These are phyloP conservation scores for Hypoxylon sp. DNA, from an alignment of 2,329 filamentous ascomycete genomes.

Conservation along the genomic window DNA sequence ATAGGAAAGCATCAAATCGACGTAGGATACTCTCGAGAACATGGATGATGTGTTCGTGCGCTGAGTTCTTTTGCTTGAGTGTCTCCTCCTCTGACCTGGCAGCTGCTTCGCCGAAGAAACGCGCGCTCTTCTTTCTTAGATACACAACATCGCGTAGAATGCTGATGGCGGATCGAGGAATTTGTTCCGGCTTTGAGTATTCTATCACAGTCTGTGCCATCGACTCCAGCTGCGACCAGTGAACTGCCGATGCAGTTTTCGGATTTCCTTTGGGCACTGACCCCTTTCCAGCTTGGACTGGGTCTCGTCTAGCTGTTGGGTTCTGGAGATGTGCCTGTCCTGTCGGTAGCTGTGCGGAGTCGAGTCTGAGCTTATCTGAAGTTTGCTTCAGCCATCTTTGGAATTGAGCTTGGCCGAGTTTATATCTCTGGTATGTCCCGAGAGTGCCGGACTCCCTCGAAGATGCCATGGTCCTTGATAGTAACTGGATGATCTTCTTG, in stretches of 20 bases:
- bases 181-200: constrained; percentile 41
- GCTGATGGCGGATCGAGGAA: constrained; percentile 43
- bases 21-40: constrained; percentile 46
- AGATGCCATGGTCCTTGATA: constrained; percentile 9
- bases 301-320: background rate
- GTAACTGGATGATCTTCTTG: background rate
- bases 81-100: constrained; percentile 36
- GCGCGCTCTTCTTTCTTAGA: constrained; percentile 47
- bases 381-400: constrained; percentile 36
- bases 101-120: constrained; percentile 40
- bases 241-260: constrained; percentile 11
- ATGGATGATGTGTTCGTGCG: constrained; percentile 46
- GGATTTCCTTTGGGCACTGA: background rate
- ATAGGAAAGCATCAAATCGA: constrained; percentile 42
- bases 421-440: constrained; percentile 34
- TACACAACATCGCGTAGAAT: constrained; percentile 48
- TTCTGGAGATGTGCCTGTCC: background rate
- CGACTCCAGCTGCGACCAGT: constrained; percentile 29
- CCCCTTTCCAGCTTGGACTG: constrained; percentile 2
- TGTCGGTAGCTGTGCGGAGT: constrained; percentile 1
- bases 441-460: constrained; percentile 26
- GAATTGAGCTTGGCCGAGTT: constrained; percentile 34
- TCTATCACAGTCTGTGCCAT: constrained; percentile 42
- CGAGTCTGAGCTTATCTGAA: constrained; percentile 19
- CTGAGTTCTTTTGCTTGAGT: constrained; percentile 39